Conservation (phyloP, 2,329 filamentous ascomycete species). For the Lomentospora prolificans region DNA sequence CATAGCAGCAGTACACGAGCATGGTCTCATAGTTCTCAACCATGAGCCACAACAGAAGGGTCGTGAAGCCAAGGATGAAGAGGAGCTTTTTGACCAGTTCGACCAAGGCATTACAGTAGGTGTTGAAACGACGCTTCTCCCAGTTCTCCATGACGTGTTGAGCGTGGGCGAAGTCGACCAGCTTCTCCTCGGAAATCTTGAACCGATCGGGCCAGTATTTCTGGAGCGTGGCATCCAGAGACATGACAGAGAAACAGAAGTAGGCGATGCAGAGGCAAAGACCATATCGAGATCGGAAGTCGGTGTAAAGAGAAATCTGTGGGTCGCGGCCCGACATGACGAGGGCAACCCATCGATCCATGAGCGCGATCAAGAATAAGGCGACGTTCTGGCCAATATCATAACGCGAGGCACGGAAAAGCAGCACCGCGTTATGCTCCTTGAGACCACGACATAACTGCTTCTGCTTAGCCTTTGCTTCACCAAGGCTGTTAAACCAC, state of each 20-base stretch:
- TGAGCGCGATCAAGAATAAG: conserved; percentile 26
- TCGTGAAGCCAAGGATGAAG: conserved; percentile 21
- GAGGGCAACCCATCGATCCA: conserved; percentile 28
- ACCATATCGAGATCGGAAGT: conserved; percentile 22
- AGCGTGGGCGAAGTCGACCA: conserved; percentile 19
- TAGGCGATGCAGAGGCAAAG: conserved; percentile 29
- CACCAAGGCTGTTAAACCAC: conserved; percentile 25
- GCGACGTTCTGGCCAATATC: conserved; percentile 26
- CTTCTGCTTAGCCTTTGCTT: conserved; percentile 23
- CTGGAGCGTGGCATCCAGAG: conserved; percentile 25
- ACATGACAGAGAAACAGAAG: conserved; percentile 28
- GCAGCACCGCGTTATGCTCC: conserved; percentile 26
- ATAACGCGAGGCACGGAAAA: conserved; percentile 25
- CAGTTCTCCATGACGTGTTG: conserved; percentile 13
- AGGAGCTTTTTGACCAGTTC: conserved; percentile 21
- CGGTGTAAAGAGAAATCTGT: conserved; percentile 19
- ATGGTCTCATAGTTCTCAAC: conserved; percentile 20
- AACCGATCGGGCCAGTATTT: conserved; percentile 25
- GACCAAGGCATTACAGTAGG: conserved; percentile 18
- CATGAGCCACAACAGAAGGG: conserved; percentile 24
- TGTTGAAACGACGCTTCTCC: conserved; percentile 14
- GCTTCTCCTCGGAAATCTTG: conserved; percentile 23
- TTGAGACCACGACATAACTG: conserved; percentile 25
- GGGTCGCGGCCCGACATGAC: conserved; percentile 21
- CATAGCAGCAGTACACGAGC: conserved; percentile 24